Percentiles rank a stretch among this genome's conserved stretches.
Conservation (phyloP, 2,329 filamentous ascomycete genomes). For the Aspergillus sp. region DNA sequence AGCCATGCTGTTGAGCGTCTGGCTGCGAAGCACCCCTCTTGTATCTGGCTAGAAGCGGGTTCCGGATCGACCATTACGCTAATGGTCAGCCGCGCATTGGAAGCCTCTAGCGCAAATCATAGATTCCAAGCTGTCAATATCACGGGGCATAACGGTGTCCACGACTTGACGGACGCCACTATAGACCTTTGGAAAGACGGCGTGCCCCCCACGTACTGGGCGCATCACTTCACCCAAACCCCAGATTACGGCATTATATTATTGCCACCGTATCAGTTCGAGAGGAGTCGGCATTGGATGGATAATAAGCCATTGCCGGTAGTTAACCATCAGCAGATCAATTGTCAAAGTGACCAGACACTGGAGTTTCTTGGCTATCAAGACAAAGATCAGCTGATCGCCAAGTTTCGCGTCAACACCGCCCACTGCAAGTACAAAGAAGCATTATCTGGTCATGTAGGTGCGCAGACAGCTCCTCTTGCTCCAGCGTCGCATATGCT, state of each 20-base stretch:
- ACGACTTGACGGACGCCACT: slow-evolving; percentile 31
- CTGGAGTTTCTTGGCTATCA: slow-evolving; percentile 18
- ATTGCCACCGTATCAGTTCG: slow-evolving; percentile 51
- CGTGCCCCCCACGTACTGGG: slow-evolving; percentile 41
- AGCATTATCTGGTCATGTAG: slow-evolving; percentile 19
- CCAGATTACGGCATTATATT: slow-evolving; percentile 27
- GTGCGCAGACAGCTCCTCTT: slow-evolving; percentile 18
- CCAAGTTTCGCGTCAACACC: slow-evolving; percentile 21
- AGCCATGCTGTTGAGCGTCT: slow-evolving; percentile 45
- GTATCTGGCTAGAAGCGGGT: slow-evolving; percentile 47
- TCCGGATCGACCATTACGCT: slow-evolving; percentile 37
- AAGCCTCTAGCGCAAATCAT: neutral
- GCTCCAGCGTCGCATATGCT: slow-evolving; percentile 21
- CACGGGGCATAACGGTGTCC: slow-evolving; percentile 7
- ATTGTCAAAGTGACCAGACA: neutral
- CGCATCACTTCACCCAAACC: slow-evolving; percentile 34
- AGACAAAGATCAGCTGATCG: slow-evolving; percentile 1
- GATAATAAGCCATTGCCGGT: slow-evolving; percentile 23
- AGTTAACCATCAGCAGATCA: too few relatives aligned
- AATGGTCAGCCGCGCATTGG: slow-evolving; percentile 37
- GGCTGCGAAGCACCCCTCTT: slow-evolving; percentile 17
- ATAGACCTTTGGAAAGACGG: slow-evolving; percentile 46
- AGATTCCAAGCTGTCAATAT: slow-evolving; percentile 23
- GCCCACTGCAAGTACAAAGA: slow-evolving; percentile 14
- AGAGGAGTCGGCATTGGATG: slow-evolving; percentile 45